Percentiles rank a stretch among this genome's conserved stretches.
Evolutionary conservation across 352 stramenopile species (phyloP).

Genomic region (Globisporangium apiculatum): DNA sequence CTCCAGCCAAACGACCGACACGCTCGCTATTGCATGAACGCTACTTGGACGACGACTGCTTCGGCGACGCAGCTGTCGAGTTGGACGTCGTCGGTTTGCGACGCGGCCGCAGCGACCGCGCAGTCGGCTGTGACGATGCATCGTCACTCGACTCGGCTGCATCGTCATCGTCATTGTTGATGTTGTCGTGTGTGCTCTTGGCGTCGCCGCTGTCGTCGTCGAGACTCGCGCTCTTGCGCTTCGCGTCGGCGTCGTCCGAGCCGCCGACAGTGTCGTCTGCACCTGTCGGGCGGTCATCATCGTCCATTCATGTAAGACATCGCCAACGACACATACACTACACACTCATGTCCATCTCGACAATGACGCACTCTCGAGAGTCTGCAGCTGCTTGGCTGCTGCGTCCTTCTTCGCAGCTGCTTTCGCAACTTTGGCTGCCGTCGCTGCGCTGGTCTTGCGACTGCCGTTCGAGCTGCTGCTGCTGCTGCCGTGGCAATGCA

Average conservation of each 20-base stretch:
- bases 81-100: conserved; percentile 26
- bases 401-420: conserved; percentile 15
- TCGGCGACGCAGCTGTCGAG: conserved; percentile 17
- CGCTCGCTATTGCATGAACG: conserved; percentile 2
- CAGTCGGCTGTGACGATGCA: conserved; percentile 19
- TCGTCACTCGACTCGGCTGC: conserved; percentile 42
- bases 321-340: not conserved
- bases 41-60: conserved; percentile 23
- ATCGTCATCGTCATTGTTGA: conserved; percentile 35
- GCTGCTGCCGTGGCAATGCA: conserved; percentile 22
- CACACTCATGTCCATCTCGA: not conserved
- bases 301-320: not conserved
- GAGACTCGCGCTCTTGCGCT: conserved; percentile 9
- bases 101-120: conserved; percentile 52
- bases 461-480: conserved; percentile 9
- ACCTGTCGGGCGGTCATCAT: not conserved
- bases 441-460: conserved; percentile 15
- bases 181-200: conserved; percentile 11
- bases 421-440: not conserved
- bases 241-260: conserved; percentile 14
- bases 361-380: conserved; percentile 22
- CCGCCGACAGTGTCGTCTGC: conserved; percentile 13
- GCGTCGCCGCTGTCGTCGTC: conserved; percentile 18
- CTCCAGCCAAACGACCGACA: not conserved
- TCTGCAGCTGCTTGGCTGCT: conserved; percentile 12